phyloP scores from a whole-genome alignment of 202 grass and related monocot genomes.

The Sporobolus alterniflorus region DNA sequence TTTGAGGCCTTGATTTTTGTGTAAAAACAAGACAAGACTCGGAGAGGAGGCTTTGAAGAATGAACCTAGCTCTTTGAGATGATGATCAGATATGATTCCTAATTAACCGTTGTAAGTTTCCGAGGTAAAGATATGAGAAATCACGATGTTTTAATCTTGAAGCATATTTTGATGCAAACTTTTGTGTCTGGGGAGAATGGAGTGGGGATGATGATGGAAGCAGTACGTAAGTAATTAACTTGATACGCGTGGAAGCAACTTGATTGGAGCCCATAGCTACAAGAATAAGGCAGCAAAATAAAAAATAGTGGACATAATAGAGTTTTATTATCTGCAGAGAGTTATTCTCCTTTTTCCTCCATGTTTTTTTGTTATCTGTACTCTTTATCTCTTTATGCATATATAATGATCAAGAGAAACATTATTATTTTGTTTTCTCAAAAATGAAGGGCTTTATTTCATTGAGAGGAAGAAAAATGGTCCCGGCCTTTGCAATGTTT shows the following conservation, averaged over 20 bases:
- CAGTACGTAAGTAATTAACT: background rate
- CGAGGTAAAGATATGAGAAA: conserved; percentile 26
- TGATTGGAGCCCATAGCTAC: background rate
- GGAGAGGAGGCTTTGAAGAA: conserved; percentile 27
- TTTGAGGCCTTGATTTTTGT: conserved; percentile 29
- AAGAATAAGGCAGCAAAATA: background rate
- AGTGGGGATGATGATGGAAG: conserved; percentile 13
- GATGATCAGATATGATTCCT: conserved; percentile 42
- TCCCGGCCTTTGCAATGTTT: too few relatives aligned
- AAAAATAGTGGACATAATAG: background rate
- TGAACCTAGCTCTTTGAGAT: conserved; percentile 21
- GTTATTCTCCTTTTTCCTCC: too few relatives aligned
- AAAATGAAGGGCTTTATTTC: too few relatives aligned
- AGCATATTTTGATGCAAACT: conserved; percentile 15
- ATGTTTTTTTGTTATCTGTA: too few relatives aligned
- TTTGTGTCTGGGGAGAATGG: conserved; percentile 14
- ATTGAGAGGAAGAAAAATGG: too few relatives aligned
- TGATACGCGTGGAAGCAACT: conserved; percentile 1
- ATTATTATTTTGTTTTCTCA: too few relatives aligned
- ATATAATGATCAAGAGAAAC: too few relatives aligned
- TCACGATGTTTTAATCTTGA: background rate
- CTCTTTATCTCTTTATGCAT: too few relatives aligned
- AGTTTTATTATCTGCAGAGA: background rate
- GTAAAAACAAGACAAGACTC: conserved; percentile 28
- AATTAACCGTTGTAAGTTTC: conserved; percentile 26